Conservation (phyloP, 805 yeast species). For the Metschnikowia similis region DNA sequence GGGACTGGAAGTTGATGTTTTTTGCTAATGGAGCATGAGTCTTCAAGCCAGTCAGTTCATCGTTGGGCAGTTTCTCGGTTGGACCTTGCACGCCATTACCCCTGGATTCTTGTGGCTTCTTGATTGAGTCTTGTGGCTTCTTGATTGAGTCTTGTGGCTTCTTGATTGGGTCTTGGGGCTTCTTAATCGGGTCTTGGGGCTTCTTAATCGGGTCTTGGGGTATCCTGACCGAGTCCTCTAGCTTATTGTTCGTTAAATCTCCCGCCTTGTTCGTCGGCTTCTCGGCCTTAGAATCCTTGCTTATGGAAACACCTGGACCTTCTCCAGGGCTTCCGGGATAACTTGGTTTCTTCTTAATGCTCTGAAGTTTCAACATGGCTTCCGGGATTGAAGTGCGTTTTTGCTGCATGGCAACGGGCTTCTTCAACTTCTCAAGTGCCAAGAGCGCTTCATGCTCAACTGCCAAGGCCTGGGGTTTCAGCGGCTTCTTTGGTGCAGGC, state of each 20-base stretch:
- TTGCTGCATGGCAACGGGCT: constrained; percentile 7
- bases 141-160: no score
- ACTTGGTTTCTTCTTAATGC: constrained; percentile 5
- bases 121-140: no score
- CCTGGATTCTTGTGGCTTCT: no score
- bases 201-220: not conserved
- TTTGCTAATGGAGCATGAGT: not conserved
- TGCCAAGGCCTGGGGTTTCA: constrained; percentile 6
- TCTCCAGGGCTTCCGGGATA: not conserved
- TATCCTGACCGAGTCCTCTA: not conserved
- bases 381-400: constrained; percentile 18
- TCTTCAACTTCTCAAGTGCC: constrained; percentile 8
- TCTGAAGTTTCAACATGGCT: constrained; percentile 19
- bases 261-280: not conserved
- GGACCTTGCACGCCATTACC: no score
- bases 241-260: not conserved
- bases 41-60: not conserved
- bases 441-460: constrained; percentile 8
- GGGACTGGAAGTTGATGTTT: constrained; percentile 7
- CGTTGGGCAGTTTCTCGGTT: no score
- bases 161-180: no score
- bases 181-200: no score
- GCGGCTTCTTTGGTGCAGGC: constrained; percentile 4
- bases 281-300: not conserved
- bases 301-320: not conserved